Evolutionary conservation across 208 protist genomes (phyloP), one percentile per base, ranked within the genome.

Genomic region (Wallacemonas sp.): DNA sequence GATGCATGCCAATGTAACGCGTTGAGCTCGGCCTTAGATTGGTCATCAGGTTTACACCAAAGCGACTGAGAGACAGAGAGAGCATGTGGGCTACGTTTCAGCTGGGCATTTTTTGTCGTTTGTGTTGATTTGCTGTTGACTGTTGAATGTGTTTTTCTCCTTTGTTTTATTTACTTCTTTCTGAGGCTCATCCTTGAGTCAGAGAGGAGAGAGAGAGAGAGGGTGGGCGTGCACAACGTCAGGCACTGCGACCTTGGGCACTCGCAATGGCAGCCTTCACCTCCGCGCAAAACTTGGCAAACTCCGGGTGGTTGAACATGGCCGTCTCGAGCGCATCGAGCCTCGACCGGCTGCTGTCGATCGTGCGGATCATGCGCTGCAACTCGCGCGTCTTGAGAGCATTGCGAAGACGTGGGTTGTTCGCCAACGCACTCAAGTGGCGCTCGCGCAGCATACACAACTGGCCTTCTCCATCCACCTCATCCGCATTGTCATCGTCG

Each of bases 291-390:
- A 94, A 96, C 8, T 61, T 26, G 19, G 72, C 69, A 49, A 96
- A 96, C 36, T 93, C 85, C 0, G 76, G 69, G 47, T 80, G 83
- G 63, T 95, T 95, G 55, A 74, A 74, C 75, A 90, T 54, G 39
- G 88, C 91, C 16, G 88, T 82, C 38, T 92, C 80, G 14, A 96
- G 73, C 34, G 91, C 91, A 9, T 94, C 91, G 1, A 95, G 62
- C 5, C 76, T 77, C 0, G 84, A 83, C 0, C 82, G 81, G 68
- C 88, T 95, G 6, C 47, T 56, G 64, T 93, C 77, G 48, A 96
- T 90, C 1, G 81, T 76, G 12, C 57, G 65, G 29, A 94, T 65
- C 24, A 95, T 68, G 27, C 62, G 65, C 67, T 94, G 88, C 54
- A 96, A 67, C 48, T 83, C 75, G 0, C 41, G 46, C 6, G 63